A percentile compares a stretch with the other conserved stretches of the same genome.
Conservation (phyloP, 768 basidiomycete species). For the Epithele typhae region DNA sequence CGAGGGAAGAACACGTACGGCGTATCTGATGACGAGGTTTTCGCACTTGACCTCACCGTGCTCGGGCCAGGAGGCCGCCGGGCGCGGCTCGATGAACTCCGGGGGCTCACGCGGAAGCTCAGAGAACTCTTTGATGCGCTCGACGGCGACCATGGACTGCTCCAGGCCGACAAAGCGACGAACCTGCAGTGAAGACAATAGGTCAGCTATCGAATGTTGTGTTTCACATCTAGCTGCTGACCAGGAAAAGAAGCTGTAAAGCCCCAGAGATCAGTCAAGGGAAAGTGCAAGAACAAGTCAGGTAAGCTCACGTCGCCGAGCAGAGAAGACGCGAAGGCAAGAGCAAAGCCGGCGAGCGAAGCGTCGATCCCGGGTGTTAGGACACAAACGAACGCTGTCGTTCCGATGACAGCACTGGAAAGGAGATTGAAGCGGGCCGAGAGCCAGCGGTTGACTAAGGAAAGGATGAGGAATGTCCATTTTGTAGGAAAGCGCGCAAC, state of each 20-base stretch:
- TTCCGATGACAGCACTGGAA: constrained; percentile 66
- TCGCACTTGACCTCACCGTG: constrained; percentile 66
- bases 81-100: constrained; percentile 86
- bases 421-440: constrained; percentile 84
- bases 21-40: constrained; percentile 72
- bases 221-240: too few relatives aligned
- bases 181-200: constrained; percentile 38
- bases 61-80: constrained; percentile 74
- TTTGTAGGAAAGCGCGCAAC: constrained; percentile 5
- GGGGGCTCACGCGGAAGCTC: constrained; percentile 73
- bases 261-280: constrained; percentile 17
- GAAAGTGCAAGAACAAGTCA: neutral
- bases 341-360: constrained; percentile 78
- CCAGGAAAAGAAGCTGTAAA: constrained; percentile 54
- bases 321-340: constrained; percentile 79
- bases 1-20: constrained; percentile 42
- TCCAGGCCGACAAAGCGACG: constrained; percentile 84
- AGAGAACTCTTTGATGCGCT: constrained; percentile 90
- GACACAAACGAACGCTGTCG: constrained; percentile 64
- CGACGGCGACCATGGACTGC: constrained; percentile 89
- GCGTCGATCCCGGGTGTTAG: constrained; percentile 71
- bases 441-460: constrained; percentile 83
- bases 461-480: neutral
- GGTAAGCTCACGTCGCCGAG: constrained; percentile 53
- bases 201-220: constrained; percentile 4